Conservation (phyloP, 1,284 basidiomycete species). For the Melampsora larici-populina region DNA sequence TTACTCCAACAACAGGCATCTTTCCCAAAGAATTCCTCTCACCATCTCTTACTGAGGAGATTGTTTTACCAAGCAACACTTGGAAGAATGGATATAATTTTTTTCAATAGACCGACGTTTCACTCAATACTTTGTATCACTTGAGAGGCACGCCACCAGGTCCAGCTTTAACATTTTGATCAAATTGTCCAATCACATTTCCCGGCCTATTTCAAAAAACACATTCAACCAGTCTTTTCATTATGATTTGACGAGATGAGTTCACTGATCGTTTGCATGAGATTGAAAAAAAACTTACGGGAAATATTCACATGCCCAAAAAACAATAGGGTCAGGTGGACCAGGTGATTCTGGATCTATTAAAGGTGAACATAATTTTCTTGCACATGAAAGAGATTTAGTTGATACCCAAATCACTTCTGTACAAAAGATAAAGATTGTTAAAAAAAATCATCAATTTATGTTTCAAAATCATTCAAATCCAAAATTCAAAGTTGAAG, state of each 20-base stretch:
- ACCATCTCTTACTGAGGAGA: too few relatives aligned
- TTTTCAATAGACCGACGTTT: background rate
- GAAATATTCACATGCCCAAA: constrained; percentile 37
- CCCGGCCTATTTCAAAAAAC: constrained; percentile 14
- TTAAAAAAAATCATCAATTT: background rate
- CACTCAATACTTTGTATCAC: background rate
- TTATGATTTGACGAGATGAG: too few relatives aligned
- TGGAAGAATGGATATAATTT: background rate
- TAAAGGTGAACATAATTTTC: constrained; percentile 2
- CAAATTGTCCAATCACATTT: too few relatives aligned
- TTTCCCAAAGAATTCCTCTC: too few relatives aligned
- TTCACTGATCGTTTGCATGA: too few relatives aligned
- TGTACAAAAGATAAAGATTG: background rate
- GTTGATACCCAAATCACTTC: constrained; percentile 36
- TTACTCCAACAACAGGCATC: too few relatives aligned
- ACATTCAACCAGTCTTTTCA: background rate
- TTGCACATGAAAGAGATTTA: constrained; percentile 25
- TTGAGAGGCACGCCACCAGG: constrained; percentile 26
- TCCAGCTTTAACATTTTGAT: constrained; percentile 34
- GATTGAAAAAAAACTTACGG: constrained; percentile 18
- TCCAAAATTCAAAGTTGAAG: background rate
- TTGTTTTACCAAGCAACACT: too few relatives aligned
- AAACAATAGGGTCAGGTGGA: background rate
- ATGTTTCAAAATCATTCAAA: background rate
- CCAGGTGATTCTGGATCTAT: constrained; percentile 5